A percentile compares a stretch with the other conserved stretches of the same genome.
Evolutionary conservation across 1,284 basidiomycete species (phyloP).

Genomic region (Volvariella surrecta): DNA sequence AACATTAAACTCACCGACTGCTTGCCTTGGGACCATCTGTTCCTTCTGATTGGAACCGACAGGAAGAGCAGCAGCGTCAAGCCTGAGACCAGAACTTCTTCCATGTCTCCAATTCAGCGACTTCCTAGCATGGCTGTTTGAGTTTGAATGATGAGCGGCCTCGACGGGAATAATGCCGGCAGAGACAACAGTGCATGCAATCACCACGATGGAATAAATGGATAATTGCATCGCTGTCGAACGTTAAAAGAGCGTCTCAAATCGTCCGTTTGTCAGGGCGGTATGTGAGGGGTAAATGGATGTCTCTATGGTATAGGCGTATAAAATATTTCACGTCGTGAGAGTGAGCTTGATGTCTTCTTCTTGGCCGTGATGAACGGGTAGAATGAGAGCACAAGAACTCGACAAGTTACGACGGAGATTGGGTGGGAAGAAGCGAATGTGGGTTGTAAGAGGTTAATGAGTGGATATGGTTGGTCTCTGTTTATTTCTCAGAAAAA

Average conservation of each 20-base stretch:
- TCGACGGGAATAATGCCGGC: slow-evolving; percentile 18
- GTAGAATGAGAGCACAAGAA: too few species aligned
- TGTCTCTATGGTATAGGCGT: not conserved
- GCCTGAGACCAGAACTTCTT: too few species aligned
- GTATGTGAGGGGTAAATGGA: slow-evolving; percentile 5
- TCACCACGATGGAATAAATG: slow-evolving; percentile 20
- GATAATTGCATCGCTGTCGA: slow-evolving; percentile 17
- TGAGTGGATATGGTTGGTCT: too few species aligned
- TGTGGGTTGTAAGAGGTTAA: too few species aligned
- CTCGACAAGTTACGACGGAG: too few species aligned
- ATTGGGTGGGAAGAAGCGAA: too few species aligned
- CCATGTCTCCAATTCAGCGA: slow-evolving; percentile 15
- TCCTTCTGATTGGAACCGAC: too few species aligned
- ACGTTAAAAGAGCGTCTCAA: slow-evolving; percentile 4
- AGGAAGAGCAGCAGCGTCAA: too few species aligned
- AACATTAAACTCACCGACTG: too few species aligned
- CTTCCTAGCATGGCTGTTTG: slow-evolving; percentile 32
- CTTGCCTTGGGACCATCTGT: too few species aligned
- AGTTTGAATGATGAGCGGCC: slow-evolving; percentile 26
- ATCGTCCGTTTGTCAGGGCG: too few species aligned
- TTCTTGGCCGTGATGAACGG: not conserved
- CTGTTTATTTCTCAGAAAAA: too few species aligned
- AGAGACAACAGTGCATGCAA: slow-evolving; percentile 9
- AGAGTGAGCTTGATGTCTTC: not conserved
- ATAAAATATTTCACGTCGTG: not conserved